phyloP scores from a whole-genome alignment of 805 yeast species.

The Kregervanrija delftensis region DNA sequence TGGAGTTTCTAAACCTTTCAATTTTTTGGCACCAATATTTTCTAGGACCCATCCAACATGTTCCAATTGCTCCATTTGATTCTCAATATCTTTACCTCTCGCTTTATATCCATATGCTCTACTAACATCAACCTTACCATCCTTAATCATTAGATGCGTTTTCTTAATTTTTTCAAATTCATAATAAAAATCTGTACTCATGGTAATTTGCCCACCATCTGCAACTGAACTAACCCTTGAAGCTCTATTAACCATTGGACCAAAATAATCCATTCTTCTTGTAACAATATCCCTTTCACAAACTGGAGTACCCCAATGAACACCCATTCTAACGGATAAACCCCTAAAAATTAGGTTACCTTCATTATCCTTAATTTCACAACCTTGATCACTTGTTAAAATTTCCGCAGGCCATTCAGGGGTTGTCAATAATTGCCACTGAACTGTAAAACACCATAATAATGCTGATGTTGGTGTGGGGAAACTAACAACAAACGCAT shows the following conservation, averaged over 20 bases:
- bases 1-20: conserved; percentile 92
- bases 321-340: conserved; percentile 93
- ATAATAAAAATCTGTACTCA: conserved; percentile 72
- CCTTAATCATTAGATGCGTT: conserved; percentile 36
- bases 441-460: conserved; percentile 92
- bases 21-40: conserved; percentile 76
- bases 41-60: conserved; percentile 63
- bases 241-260: conserved; percentile 96
- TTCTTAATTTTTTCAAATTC: conserved; percentile 58
- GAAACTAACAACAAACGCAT: conserved; percentile 96
- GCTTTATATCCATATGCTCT: conserved; percentile 37
- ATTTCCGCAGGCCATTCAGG: conserved; percentile 98
- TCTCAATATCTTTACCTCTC: conserved; percentile 40
- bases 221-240: conserved; percentile 92
- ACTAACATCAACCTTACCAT: conserved; percentile 25
- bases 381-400: conserved; percentile 75
- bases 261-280: conserved; percentile 96
- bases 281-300: conserved; percentile 94
- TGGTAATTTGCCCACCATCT: conserved; percentile 95
- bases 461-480: conserved; percentile 88
- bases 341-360: conserved; percentile 71
- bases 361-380: conserved; percentile 61
- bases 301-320: conserved; percentile 97
- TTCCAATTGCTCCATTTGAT: conserved; percentile 56
- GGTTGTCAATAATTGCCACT: conserved; percentile 61